Conservation (phyloP, 176 grass and related monocot genomes). For the Carex pumila region DNA sequence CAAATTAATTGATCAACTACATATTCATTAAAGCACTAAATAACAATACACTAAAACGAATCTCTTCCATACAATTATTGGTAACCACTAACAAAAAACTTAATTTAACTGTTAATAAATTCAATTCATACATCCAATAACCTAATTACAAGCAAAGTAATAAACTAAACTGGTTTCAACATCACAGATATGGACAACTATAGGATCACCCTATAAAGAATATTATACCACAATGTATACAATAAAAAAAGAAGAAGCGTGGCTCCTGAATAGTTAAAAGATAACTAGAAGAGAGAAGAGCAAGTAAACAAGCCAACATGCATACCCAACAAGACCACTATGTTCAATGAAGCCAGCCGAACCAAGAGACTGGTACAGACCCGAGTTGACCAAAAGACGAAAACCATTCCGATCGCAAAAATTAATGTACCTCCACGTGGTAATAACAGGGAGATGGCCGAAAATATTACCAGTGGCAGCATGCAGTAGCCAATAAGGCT, state of each 20-base stretch:
- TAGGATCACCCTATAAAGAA: constrained; percentile 8
- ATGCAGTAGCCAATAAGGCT: constrained; percentile 92
- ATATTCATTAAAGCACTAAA: background rate
- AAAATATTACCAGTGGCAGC: constrained; percentile 98
- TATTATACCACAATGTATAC: background rate
- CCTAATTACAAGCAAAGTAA: background rate
- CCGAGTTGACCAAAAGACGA: constrained; percentile 83
- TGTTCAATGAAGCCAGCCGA: constrained; percentile 74
- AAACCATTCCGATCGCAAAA: constrained; percentile 56
- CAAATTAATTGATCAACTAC: too few relatives aligned
- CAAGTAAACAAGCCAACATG: constrained; percentile 90
- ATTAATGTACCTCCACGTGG: constrained; percentile 58
- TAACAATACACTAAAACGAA: background rate
- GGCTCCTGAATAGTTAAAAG: constrained; percentile 39
- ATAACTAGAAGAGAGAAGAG: constrained; percentile 92
- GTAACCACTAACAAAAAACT: background rate
- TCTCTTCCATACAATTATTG: background rate
- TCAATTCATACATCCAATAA: background rate
- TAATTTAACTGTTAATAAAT: constrained; percentile 1
- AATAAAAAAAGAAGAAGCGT: background rate
- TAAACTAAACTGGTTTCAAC: background rate
- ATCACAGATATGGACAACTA: constrained; percentile 10
- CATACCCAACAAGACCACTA: constrained; percentile 64
- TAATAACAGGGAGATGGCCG: constrained; percentile 69
- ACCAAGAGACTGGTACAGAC: constrained; percentile 74